Percentiles rank a stretch among this genome's conserved stretches.
phyloP scores from a whole-genome alignment of 202 grass and related monocot species.

The Schoenoplectus triqueter region DNA sequence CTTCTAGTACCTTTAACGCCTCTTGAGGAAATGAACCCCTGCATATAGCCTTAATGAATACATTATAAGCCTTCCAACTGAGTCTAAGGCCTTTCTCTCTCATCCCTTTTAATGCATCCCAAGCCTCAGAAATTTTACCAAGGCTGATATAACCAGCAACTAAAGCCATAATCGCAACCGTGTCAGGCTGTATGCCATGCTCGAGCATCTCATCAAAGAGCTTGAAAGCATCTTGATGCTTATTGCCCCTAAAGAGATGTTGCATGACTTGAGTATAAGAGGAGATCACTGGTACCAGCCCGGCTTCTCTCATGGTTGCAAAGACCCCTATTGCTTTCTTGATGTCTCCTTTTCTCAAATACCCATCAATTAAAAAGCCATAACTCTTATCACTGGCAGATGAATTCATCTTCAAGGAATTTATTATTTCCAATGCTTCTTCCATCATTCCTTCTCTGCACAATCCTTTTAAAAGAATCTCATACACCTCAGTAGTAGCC shows the following conservation, averaged over 20 bases:
- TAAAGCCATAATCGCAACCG: slow-evolving; percentile 57
- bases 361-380: slow-evolving; percentile 65
- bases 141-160: slow-evolving; percentile 62
- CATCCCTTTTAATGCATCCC: slow-evolving; percentile 55
- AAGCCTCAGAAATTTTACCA: slow-evolving; percentile 67
- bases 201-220: slow-evolving; percentile 74
- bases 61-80: slow-evolving; percentile 68
- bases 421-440: slow-evolving; percentile 56
- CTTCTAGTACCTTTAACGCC: slow-evolving; percentile 64
- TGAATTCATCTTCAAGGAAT: slow-evolving; percentile 52
- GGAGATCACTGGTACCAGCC: slow-evolving; percentile 51
- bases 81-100: slow-evolving; percentile 55
- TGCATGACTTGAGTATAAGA: slow-evolving; percentile 90
- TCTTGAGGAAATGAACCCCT: slow-evolving; percentile 67
- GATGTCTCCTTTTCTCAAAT: slow-evolving; percentile 61
- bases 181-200: slow-evolving; percentile 64
- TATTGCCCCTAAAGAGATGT: slow-evolving; percentile 59
- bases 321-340: slow-evolving; percentile 60
- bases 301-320: slow-evolving; percentile 55
- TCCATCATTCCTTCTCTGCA: slow-evolving; percentile 65
- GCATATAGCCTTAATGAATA: slow-evolving; percentile 81
- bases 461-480: slow-evolving; percentile 61
- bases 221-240: slow-evolving; percentile 56
- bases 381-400: slow-evolving; percentile 41
- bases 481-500: slow-evolving; percentile 46